These are phyloP conservation scores for Leishmania tropica DNA, from an alignment of 208 protist species.

Conservation along the genomic window DNA sequence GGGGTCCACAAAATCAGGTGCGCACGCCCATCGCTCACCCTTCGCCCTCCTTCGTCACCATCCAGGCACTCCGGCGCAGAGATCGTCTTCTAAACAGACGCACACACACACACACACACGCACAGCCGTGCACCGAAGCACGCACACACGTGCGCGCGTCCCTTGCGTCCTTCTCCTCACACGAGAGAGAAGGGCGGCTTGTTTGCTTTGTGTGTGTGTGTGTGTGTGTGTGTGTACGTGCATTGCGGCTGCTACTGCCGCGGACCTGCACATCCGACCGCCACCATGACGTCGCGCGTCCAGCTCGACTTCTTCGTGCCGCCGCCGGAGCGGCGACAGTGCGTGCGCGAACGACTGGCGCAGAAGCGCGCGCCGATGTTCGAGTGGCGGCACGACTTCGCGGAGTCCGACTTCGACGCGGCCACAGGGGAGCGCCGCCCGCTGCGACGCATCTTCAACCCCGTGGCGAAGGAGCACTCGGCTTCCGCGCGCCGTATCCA, in stretches of 20 bases:
- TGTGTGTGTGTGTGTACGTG: neutral
- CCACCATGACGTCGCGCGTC: conserved; percentile 21
- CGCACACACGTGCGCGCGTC: neutral
- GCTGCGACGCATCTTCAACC: conserved; percentile 15
- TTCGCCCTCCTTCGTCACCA: neutral
- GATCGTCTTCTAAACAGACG: no score
- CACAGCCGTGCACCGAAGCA: no score
- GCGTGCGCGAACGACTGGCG: conserved; percentile 21
- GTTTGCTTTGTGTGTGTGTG: no score
- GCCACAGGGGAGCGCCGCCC: conserved; percentile 14
- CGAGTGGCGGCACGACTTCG: conserved; percentile 41
- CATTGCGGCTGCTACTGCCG: no score
- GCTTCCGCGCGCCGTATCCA: no score
- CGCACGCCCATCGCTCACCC: neutral
- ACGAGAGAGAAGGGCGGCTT: neutral
- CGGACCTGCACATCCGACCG: neutral
- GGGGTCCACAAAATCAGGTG: neutral
- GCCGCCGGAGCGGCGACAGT: conserved; percentile 20
- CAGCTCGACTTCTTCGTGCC: conserved; percentile 53
- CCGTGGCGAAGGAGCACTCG: conserved; percentile 21
- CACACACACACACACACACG: no score
- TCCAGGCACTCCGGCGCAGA: no score
- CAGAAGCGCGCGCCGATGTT: conserved; percentile 52
- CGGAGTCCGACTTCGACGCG: conserved; percentile 26
- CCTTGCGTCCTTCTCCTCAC: neutral